These are phyloP conservation scores for Metschnikowia chrysomelidarum DNA, from an alignment of 805 yeast species.

Conservation along the genomic window DNA sequence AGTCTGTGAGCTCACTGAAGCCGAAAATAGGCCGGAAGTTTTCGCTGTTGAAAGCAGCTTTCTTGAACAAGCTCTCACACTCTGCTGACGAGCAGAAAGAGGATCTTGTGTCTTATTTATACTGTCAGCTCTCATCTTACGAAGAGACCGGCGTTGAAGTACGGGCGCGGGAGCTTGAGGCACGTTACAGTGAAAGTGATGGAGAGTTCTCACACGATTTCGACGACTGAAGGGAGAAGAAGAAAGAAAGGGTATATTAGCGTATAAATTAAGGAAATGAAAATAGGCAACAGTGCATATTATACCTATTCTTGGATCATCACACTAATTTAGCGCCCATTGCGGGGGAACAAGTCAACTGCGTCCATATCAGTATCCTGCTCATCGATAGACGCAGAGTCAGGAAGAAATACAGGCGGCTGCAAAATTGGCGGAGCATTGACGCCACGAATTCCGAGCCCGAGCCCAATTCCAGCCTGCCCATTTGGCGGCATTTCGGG, in stretches of 20 bases:
- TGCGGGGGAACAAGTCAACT: constrained; percentile 23
- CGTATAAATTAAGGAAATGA: constrained; percentile 1
- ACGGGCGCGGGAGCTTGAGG: constrained; percentile 18
- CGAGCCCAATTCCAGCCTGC: too few species aligned
- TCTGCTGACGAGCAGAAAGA: constrained; percentile 14
- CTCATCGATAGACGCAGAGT: constrained; percentile 25
- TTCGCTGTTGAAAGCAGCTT: constrained; percentile 14
- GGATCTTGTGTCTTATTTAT: constrained; percentile 23
- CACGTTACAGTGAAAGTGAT: constrained; percentile 11
- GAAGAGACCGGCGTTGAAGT: constrained; percentile 12
- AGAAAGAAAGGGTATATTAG: constrained; percentile 2
- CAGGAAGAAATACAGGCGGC: constrained; percentile 35
- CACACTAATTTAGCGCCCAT: constrained; percentile 6
- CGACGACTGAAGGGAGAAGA: not conserved
- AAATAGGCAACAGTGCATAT: too few species aligned
- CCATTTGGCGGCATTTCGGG: constrained; percentile 9
- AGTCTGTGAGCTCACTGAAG: constrained; percentile 1
- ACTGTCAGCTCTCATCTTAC: constrained; percentile 16
- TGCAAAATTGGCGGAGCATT: constrained; percentile 43
- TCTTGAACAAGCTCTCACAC: constrained; percentile 12
- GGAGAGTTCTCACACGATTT: not conserved
- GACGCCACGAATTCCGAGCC: constrained; percentile 20
- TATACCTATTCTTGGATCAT: too few species aligned
- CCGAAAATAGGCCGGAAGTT: too few species aligned
- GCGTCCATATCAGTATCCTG: constrained; percentile 37